Evolutionary conservation across 2,329 filamentous ascomycete genomes (phyloP).

Genomic region (Microdochium bolleyi): DNA sequence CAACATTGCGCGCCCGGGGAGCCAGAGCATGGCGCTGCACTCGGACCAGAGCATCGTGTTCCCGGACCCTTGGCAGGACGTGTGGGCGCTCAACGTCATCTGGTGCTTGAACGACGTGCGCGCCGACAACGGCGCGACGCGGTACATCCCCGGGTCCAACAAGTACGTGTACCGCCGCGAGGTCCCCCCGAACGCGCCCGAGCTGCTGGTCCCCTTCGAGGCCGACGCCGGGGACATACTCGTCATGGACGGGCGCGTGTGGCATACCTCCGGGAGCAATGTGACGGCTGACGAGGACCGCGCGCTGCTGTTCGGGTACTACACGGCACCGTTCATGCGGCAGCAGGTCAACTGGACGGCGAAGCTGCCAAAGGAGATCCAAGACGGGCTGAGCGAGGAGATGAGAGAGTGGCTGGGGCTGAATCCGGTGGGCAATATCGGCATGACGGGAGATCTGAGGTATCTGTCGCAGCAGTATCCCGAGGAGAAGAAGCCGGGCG

Average conservation of each 20-base stretch:
- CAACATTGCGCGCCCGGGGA: slow-evolving; percentile 24
- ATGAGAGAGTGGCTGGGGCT: slow-evolving; percentile 19
- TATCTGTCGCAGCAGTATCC: slow-evolving; percentile 8
- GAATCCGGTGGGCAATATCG: slow-evolving; percentile 7
- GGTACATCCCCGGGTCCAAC: slow-evolving; percentile 11
- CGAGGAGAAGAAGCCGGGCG: background rate
- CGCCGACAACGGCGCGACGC: slow-evolving; percentile 18
- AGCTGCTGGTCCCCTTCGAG: slow-evolving; percentile 19
- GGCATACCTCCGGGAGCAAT: slow-evolving; percentile 23
- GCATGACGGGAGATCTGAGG: slow-evolving; percentile 6
- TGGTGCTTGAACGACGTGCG: slow-evolving; percentile 22
- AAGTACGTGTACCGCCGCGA: slow-evolving; percentile 5
- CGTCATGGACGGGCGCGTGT: slow-evolving; percentile 22
- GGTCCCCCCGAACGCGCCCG: slow-evolving; percentile 13
- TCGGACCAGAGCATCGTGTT: slow-evolving; percentile 22
- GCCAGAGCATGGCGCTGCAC: slow-evolving; percentile 20
- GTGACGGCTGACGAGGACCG: slow-evolving; percentile 20
- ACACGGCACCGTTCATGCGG: slow-evolving; percentile 18
- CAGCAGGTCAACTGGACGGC: slow-evolving; percentile 23
- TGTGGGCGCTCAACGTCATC: slow-evolving; percentile 14
- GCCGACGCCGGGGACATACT: slow-evolving; percentile 21
- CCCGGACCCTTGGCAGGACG: slow-evolving; percentile 20
- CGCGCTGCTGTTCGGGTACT: slow-evolving; percentile 22
- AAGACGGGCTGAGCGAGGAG: slow-evolving; percentile 13
- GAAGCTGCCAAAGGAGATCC: slow-evolving; percentile 16